Percentiles rank a stretch among this genome's conserved stretches.
phyloP scores from a whole-genome alignment of 768 basidiomycete species.

The Mycena pura region DNA sequence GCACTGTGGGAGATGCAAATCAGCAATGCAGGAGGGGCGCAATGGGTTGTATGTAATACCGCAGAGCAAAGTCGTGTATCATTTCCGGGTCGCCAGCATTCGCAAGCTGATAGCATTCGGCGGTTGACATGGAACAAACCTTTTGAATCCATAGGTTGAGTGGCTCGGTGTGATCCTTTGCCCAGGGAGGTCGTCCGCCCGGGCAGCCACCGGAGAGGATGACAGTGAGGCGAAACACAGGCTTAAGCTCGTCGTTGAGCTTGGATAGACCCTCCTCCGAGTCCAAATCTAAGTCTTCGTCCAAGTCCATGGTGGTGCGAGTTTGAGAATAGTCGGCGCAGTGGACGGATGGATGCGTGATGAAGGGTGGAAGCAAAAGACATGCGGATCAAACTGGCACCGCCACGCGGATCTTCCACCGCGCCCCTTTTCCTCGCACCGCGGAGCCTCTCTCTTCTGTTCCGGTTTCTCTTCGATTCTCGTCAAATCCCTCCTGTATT shows the following conservation, averaged over 20 bases:
- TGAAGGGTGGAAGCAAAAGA: too few species aligned
- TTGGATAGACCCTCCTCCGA: too few species aligned
- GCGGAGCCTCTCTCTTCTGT: too few species aligned
- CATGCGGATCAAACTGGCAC: too few species aligned
- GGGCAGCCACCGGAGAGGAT: not conserved
- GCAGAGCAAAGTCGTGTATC: slow-evolving; percentile 1
- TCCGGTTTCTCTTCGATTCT: too few species aligned
- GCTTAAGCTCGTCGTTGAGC: not conserved
- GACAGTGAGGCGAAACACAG: not conserved
- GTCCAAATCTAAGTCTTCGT: too few species aligned
- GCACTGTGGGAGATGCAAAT: not conserved
- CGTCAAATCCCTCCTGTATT: too few species aligned
- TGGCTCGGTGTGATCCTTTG: not conserved
- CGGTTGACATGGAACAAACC: not conserved
- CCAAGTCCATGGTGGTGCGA: too few species aligned
- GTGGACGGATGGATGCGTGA: too few species aligned
- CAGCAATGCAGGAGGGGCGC: not conserved
- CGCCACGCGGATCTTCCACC: too few species aligned
- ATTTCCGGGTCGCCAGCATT: not conserved
- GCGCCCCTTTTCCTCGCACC: too few species aligned
- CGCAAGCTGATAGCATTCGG: not conserved
- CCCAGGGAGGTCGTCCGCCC: not conserved
- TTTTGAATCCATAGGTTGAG: slow-evolving; percentile 6
- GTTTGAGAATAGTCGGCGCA: too few species aligned
- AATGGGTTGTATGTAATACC: not conserved